Evolutionary conservation across 805 yeast species (phyloP), one percentile per base, ranked within the genome.

Genomic region (Kuraishia ogatae): DNA sequence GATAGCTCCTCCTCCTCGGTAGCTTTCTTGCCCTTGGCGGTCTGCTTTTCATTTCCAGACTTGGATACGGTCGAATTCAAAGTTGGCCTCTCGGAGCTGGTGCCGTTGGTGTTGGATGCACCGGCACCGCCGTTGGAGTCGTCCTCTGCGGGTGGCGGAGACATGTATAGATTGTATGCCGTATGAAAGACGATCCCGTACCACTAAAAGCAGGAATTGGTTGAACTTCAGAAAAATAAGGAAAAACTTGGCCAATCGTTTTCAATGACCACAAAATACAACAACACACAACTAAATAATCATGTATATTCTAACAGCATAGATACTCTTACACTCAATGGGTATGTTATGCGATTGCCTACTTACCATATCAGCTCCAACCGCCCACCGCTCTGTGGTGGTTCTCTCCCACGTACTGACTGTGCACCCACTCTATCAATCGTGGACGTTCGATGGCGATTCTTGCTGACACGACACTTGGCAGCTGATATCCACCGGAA

Each of bases 1-100:
- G 91, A 86, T 57, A 94, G 79, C 67, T 91, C 97, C 67, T 91
- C 97, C 64, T 85, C 96, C 39, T 71, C 73, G 47, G 54, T 48
- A 21, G n/a, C 24, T 22, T 21, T 39, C 26, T 54, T 54, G 17
- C 43, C 43, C 43, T 35, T 35, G 13, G 17, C 43, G n/a, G 43
- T 13, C n/a, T 35, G 43, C 43, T 35, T 35, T 35, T 35, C 43
- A 35, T 35, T 35, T 35, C 43, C 43, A 28, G 35, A 28, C 35
- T 28, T 28, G 43, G 43, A 35, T 35, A 11, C 43, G 4, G 43
- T 35, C 13, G 43, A 35, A 8, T 35, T 35, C 17, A 35, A 3
- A 7, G 43, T 35, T 11, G 43, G 43, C 17, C 17, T 35, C 43
- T 35, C 43, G 43, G n/a, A 10, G 43, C 7, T 35, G 17, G 17